Evolutionary conservation across 345 rosid genomes (phyloP), one percentile per base, ranked within the genome.

Genomic region (Pseudoturritis turrita): DNA sequence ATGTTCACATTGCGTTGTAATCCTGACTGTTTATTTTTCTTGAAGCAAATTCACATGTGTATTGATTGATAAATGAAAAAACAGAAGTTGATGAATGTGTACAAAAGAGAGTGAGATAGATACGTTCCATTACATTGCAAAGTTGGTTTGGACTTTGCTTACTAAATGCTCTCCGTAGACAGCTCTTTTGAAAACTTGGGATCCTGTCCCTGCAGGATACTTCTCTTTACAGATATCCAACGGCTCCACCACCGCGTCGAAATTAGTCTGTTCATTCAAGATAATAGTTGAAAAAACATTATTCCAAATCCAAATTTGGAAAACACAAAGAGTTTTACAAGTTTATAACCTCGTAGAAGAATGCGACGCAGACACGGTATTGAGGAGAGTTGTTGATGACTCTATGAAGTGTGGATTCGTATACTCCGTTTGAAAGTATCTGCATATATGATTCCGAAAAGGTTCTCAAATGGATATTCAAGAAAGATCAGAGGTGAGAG

Each of bases 161-260:
- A 82, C 89, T n/a, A 94, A 68, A 84, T 94, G 96, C 81, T 93
- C 90, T 55, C 94, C 97, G 50, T 90, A 90, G 37, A 87, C 83
- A 31, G 97, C 96, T 58, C 51, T 83, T 44, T 61, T 79, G 61
- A 82, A 84, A 82, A 80, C 83, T 50, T 58, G 78, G 10, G 56
- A 25, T 21, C 86, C 90, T 60, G 10, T 60, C 40, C 22, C 63
- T 36, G 0, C 9, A 17, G 45, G 71, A 3, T 78, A 80, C 62
- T 60, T 83, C 74, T 71, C 19, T 67, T 76, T 80, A 52, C 92
- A 94, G 9, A 81, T 41, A 39, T 91, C 97, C 64, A 86, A 55
- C 51, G 97, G 96, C 84, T 94, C 95, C 61, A 88, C 87, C 0
- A 64, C 86, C 10, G 92, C 87, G 39, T 90, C 85, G 10, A 66